Base-by-base conservation (phyloP, 768 basidiomycete species). In the Hygrocybe coccinea region DNA sequence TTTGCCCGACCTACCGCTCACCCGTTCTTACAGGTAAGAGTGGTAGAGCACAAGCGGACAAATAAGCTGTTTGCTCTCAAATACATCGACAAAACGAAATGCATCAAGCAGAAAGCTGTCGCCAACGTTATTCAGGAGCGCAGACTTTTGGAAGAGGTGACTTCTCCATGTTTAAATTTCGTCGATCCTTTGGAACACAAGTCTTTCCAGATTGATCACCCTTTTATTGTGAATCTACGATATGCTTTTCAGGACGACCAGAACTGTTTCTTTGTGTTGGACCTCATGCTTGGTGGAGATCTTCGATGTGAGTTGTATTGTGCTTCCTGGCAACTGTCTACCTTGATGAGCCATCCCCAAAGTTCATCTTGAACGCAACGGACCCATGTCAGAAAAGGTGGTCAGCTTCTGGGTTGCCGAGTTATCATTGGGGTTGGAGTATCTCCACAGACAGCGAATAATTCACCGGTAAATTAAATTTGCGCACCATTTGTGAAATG, bases 241-340 rank as follows among this genome's bases (percentile, higher is more conserved):
- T 97, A 95, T 67, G 95, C 95, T 5, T 98, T 98, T 69, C 95
- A 98, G 69, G 95, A 97, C 66, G 95, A 97, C 62, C 86, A 90
- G 61, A 95, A 97, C 69, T 95, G 95, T 65, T 98, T 97, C 78
- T 97, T 97, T 73, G 94, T 97, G 6, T 76, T 97, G 55, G 95
- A 98, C 69, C 80, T 98, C 47, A 97, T 97, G 94, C 76, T 97
- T 1, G 95, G 95, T 29, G 95, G 95, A 10, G 93, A 97, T 72
- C 73, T 97, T 63, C 82, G 95, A 71, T 89, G 87, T 97, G 65
- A 65, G 94, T 73, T 12, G 38, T 50, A 55, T n/a, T 24, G 55
- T 24, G 9, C 37, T 38, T 46, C 45, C 56, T 50, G 50, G 53
- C 12, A 45, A 51, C 55, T 59, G 45, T 34, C 47, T 9, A 44